Evolutionary conservation across 179 eudicot genomes (phyloP), one percentile per base, ranked within the genome.

Genomic region (Amaranthus tricolor): DNA sequence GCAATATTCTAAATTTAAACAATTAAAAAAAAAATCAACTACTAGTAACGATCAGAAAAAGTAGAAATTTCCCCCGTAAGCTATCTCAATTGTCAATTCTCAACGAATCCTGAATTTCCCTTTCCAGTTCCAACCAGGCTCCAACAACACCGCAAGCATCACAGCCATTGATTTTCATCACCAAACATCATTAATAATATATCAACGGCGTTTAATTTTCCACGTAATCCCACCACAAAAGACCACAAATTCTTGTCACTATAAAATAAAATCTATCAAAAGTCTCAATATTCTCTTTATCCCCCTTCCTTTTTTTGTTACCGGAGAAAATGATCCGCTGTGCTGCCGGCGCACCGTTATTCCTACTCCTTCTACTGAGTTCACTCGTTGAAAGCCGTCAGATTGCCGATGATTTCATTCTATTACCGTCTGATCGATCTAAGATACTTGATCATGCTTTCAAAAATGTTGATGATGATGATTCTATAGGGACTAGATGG

Each of bases 401-500:
- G 63, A 68, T 78, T 45, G 21, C n/a, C 62, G 84, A 78, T 24
- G 86, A 84, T 57, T 64, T 84, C 6, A 40, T 84, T 68, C 74
- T 80, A 19, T 40, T 84, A 45, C 86, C 86, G 63, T 84, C 86
- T 49, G 86, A 84, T 77, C 68, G 67, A 31, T 52, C 83, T 15
- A 61, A 69, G 7, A 13, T 64, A 11, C 21, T 82, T 56, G 80
- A 73, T 61, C 78, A 73, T 8, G 59, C 71, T 53, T 76, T 81
- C 43, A 58, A 55, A 19, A 84, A 24, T 45, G 76, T 7, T 3
- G 91, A 73, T 9, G 91, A 86, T 49, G 90, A 85, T 77, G 40
- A 31, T 31, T 62, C 84, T 24, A 89, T 78, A 0, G 96, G 93
- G 74, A 93, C 90, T 4, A 85, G 83, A 70, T 93, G 98, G 98